Base-by-base conservation (phyloP, 768 basidiomycete species). In the Boletus sp. region DNA sequence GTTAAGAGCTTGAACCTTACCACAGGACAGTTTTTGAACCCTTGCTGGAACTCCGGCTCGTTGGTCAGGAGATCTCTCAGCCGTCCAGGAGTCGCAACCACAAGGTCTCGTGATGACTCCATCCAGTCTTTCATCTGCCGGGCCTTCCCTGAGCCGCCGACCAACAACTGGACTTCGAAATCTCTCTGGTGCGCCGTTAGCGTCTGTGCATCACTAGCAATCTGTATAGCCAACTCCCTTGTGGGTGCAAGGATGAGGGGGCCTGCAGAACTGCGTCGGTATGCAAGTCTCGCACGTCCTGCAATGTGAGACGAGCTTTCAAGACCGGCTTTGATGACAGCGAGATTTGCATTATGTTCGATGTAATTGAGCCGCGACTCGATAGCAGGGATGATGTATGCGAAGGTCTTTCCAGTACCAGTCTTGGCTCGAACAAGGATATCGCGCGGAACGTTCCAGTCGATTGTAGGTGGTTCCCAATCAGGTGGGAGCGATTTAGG, bases 41-140 rank as follows among this genome's bases (percentile, higher is more conserved):
- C 80, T 2, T 76, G 75, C 18, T 73, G 73, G 10, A 94, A 78
- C 3, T 78, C 78, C 1, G 79, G 77, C 52, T 86, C 85, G 45
- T 75, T 79, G 54, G 80, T 72, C 51, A 96, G 66, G 41, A 92
- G 62, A 70, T 96, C 94, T 56, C 83, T 78, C 50, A 97, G 71
- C 20, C 94, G 82, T 45, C 94, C 94, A n/a, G 94, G 92, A 0
- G 94, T 98, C 1, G 86, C 86, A 35, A 97, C 91, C 44, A 96
- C 84, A 50, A 96, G 83, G 67, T 97, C 94, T 59, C 84, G 82
- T 41, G 85, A 72, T 2, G 83, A 81, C 17, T 73, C 68, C 64
- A 73, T 75, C 83, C 85, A 97, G 1, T 85, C 80, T 8, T 82
- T 76, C 65, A 94, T 69, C 72, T 98, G 94, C 32, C 59, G 62